phyloP scores from a whole-genome alignment of 345 rosid species.

The Orychophragmus violaceus region DNA sequence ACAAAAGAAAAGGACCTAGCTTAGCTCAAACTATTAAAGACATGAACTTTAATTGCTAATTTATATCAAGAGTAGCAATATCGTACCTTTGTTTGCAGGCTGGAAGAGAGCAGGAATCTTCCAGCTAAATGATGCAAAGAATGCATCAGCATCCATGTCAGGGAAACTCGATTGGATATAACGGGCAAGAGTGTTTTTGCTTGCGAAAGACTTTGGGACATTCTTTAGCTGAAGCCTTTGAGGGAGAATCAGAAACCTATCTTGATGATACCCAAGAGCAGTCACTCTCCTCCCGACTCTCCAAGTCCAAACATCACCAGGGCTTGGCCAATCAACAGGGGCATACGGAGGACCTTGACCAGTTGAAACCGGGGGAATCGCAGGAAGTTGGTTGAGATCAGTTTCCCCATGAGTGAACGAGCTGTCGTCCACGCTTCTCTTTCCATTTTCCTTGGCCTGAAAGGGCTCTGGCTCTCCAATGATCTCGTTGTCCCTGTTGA shows the following conservation, averaged over 20 bases:
- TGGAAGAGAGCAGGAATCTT: slow-evolving; percentile 53
- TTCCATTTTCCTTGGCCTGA: slow-evolving; percentile 23
- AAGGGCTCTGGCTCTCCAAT: slow-evolving; percentile 7
- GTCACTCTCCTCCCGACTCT: slow-evolving; percentile 71
- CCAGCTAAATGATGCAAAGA: slow-evolving; percentile 82
- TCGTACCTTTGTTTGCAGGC: slow-evolving; percentile 35
- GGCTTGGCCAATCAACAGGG: slow-evolving; percentile 31
- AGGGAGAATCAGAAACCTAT: slow-evolving; percentile 67
- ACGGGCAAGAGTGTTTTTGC: slow-evolving; percentile 53
- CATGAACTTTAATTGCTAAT: neutral
- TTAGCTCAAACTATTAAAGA: neutral
- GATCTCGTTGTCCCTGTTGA: slow-evolving; percentile 19
- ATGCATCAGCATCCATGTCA: slow-evolving; percentile 44
- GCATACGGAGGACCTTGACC: slow-evolving; percentile 31
- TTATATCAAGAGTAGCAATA: neutral
- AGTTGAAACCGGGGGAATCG: slow-evolving; percentile 21
- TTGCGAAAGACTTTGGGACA: slow-evolving; percentile 41
- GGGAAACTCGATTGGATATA: slow-evolving; percentile 48
- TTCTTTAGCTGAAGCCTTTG: slow-evolving; percentile 28
- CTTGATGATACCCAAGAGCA: slow-evolving; percentile 45
- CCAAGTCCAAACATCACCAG: slow-evolving; percentile 47
- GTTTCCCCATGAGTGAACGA: slow-evolving; percentile 25
- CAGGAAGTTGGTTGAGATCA: slow-evolving; percentile 27
- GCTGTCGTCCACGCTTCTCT: slow-evolving; percentile 24
- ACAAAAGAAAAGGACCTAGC: neutral